Percentiles rank a stretch among this genome's conserved stretches.
Evolutionary conservation across 345 rosid genomes (phyloP).

Genomic region (Citrus inodora): DNA sequence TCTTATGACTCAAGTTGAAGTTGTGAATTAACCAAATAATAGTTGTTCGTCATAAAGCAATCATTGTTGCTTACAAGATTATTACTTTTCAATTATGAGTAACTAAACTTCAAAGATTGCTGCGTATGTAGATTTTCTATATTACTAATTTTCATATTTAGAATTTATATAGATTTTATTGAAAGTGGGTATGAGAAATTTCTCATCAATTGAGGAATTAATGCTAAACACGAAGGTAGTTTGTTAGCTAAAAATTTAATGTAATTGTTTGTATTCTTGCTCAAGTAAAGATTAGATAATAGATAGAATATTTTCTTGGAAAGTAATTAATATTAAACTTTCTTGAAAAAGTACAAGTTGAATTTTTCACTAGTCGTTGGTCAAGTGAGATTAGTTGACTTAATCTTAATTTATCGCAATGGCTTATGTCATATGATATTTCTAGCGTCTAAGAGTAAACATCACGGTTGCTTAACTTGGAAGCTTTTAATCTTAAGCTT

Average conservation of each 20-base stretch:
- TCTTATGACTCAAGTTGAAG: no score
- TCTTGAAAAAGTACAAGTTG: not conserved
- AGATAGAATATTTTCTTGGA: not conserved
- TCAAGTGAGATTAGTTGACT: conserved; percentile 13
- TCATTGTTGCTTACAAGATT: no score
- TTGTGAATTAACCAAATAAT: no score
- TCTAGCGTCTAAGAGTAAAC: not conserved
- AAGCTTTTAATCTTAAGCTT: conserved; percentile 8
- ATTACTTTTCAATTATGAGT: no score
- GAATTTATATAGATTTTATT: no score
- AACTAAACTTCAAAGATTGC: no score
- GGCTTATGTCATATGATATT: conserved; percentile 2
- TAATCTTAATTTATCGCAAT: conserved; percentile 9
- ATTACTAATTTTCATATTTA: no score
- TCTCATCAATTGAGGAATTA: not conserved
- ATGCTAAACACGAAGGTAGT: not conserved
- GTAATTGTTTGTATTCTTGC: not conserved
- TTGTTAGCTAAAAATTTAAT: not conserved
- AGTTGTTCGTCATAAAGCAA: no score
- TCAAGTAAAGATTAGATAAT: not conserved
- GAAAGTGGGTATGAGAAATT: not conserved
- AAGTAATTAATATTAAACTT: not conserved
- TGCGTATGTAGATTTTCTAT: no score
- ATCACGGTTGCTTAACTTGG: conserved; percentile 14
- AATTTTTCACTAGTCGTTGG: conserved; percentile 1